phyloP scores from a whole-genome alignment of 225 moss, liverwort and hornwort genomes.

The Polytrichum commune region DNA sequence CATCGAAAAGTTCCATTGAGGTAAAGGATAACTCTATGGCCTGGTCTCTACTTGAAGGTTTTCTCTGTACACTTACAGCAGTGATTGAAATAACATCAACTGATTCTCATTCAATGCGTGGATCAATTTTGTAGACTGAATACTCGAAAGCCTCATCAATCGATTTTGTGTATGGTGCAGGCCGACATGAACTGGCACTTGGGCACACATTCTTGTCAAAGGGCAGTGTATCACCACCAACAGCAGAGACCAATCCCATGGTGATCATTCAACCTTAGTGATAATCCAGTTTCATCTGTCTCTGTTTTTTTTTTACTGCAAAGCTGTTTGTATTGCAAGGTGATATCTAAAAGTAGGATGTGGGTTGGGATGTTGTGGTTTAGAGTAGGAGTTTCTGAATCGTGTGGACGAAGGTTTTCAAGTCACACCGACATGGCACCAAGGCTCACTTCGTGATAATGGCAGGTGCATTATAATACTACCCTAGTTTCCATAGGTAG shows the following conservation, averaged over 20 bases:
- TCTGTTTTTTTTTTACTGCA: neutral
- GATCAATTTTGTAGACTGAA: too few relatives aligned
- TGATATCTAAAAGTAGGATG: conserved; percentile 11
- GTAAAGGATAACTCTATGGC: too few relatives aligned
- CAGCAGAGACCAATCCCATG: conserved; percentile 58
- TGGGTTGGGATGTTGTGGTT: conserved; percentile 23
- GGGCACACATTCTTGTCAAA: conserved; percentile 69
- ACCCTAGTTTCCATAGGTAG: neutral
- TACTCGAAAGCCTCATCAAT: too few relatives aligned
- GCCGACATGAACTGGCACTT: conserved; percentile 74
- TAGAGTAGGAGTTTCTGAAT: conserved; percentile 89
- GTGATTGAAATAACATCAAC: too few relatives aligned
- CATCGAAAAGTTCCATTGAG: too few relatives aligned
- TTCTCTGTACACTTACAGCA: neutral
- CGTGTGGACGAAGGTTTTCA: conserved; percentile 93
- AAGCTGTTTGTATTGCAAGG: neutral
- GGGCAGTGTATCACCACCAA: conserved; percentile 51
- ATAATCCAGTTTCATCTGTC: neutral
- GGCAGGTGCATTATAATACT: conserved; percentile 50
- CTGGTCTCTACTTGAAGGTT: neutral
- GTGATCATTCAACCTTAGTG: conserved; percentile 29
- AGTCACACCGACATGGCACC: conserved; percentile 96
- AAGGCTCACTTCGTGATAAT: conserved; percentile 77
- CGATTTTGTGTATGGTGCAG: conserved; percentile 14
- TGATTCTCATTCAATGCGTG: too few relatives aligned